These are phyloP conservation scores for Cladosporium sphaerospermum DNA, from an alignment of 2,329 filamentous ascomycete species.

Conservation along the genomic window DNA sequence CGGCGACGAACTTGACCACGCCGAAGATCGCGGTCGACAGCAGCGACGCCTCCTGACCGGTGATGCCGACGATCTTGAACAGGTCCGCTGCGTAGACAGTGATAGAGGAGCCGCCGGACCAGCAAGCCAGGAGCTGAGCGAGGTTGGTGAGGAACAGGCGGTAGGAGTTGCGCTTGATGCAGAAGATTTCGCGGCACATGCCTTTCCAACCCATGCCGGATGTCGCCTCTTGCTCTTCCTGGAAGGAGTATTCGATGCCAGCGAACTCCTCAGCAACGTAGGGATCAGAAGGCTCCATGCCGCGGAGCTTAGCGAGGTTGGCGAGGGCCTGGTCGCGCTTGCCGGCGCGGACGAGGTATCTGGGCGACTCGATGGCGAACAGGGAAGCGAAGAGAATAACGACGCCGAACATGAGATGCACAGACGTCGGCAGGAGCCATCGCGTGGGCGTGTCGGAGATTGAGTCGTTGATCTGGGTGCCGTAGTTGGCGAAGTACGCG, in stretches of 20 bases:
- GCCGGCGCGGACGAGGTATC: conserved; percentile 60
- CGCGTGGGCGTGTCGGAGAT: conserved; percentile 32
- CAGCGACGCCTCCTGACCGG: conserved; percentile 59
- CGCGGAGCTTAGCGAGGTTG: conserved; percentile 45
- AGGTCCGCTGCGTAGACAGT: conserved; percentile 69
- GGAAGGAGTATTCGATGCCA: conserved; percentile 56
- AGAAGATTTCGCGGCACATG: conserved; percentile 61
- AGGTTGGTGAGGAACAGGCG: conserved; percentile 60
- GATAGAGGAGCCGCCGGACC: conserved; percentile 66
- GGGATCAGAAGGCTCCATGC: conserved; percentile 58
- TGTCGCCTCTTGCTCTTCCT: conserved; percentile 65
- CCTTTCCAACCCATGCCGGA: conserved; percentile 56
- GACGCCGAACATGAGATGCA: conserved; percentile 70
- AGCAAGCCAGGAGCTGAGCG: conserved; percentile 65
- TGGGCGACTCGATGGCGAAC: conserved; percentile 56
- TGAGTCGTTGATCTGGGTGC: conserved; percentile 30
- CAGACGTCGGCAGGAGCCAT: conserved; percentile 61
- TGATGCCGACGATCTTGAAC: conserved; percentile 64
- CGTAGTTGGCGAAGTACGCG: conserved; percentile 63
- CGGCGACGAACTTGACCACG: conserved; percentile 62
- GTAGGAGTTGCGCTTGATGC: conserved; percentile 63
- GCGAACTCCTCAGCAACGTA: conserved; percentile 46
- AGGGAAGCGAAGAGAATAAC: conserved; percentile 63
- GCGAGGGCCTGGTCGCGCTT: conserved; percentile 51
- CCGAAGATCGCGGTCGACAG: conserved; percentile 69